Base-by-base conservation (phyloP, 129 eudicot genomes). In the Flaveria ramosissima region DNA sequence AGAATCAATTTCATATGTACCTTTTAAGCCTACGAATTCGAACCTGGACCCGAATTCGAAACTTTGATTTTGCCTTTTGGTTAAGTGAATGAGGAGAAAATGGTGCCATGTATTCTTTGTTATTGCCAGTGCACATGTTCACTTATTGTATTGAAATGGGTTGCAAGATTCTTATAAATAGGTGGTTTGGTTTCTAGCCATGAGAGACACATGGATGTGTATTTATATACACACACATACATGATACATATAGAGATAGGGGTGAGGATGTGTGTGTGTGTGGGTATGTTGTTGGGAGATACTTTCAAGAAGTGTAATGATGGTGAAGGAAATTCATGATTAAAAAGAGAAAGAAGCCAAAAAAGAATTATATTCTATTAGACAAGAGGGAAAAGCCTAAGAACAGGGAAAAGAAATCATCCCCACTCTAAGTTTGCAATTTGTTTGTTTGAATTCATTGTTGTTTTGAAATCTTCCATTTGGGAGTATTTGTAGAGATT, bases 1-100 rank as follows among this genome's bases (percentile, higher is more conserved):
- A 23, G 55, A 46, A 48, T 70, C 16, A 45, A 43, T 45, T 51
- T 21, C 27, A 71, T 9, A 24, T 59, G 39, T 80, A 89, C 89
- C 90, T 80, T 78, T 73, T 78, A 48, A 83, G 87, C 71, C 85
- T 74, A 64, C 77, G 93, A 71, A 89, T 69, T 20, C 82, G 91
- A 78, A 86, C 79, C 53, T 80, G 71, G 55, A 61, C 79, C 76
- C 80, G 77, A 15, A 78, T 61, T n/a, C 63, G 84, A 74, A 74
- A 64, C 72, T 46, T 92, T 73, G 85, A 82, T 67, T 72, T 83
- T 62, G 62, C 52, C 63, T 78, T 89, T 63, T 64, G 84, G 66
- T 36, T 48, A 43, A 41, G 82, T 70, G 74, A 60, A 52, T 71
- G 78, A 72, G 52, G 77, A 51, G 67, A 45, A 47, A 83, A 77